Percentiles rank a stretch among this genome's conserved stretches.
Conservation (phyloP, 805 yeast genomes). For the Cyberlindnera xishuangbannaensis region DNA sequence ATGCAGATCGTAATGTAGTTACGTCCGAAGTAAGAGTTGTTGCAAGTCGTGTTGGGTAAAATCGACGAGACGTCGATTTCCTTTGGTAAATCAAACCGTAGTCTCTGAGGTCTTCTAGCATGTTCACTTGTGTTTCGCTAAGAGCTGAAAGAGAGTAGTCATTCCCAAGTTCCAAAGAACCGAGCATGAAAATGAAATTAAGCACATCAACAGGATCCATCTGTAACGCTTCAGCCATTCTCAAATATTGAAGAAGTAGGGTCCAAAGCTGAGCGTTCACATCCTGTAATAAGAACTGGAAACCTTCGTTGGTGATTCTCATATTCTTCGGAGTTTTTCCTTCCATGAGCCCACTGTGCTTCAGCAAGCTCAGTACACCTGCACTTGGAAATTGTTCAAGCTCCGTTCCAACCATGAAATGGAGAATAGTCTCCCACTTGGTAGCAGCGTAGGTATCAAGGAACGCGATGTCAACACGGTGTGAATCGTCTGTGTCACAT, state of each 20-base stretch:
- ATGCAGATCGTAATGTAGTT: constrained; percentile 62
- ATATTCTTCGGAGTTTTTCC: constrained; percentile 39
- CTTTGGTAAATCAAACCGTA: constrained; percentile 83
- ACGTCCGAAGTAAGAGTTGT: constrained; percentile 86
- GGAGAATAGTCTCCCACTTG: constrained; percentile 93
- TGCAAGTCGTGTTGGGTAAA: constrained; percentile 88
- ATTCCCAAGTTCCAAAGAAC: constrained; percentile 86
- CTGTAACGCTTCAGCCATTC: constrained; percentile 73
- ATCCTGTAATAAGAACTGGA: constrained; percentile 90
- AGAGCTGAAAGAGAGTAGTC: constrained; percentile 70
- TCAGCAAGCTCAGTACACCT: constrained; percentile 73
- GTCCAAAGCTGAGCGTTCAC: constrained; percentile 96
- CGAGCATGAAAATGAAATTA: constrained; percentile 88
- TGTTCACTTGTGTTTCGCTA: constrained; percentile 72
- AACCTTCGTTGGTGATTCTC: constrained; percentile 84
- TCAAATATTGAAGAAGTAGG: constrained; percentile 75
- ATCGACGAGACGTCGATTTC: constrained; percentile 50
- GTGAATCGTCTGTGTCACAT: constrained; percentile 48
- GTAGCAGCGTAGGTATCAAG: constrained; percentile 75
- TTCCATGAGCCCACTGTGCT: constrained; percentile 86
- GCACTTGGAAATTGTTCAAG: constrained; percentile 61
- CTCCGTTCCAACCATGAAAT: constrained; percentile 96
- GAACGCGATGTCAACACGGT: constrained; percentile 54
- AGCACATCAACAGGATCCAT: constrained; percentile 97
- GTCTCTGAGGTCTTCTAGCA: constrained; percentile 87